These are phyloP conservation scores for Cicer bijugum DNA, from an alignment of 306 rosid species.

Conservation along the genomic window DNA sequence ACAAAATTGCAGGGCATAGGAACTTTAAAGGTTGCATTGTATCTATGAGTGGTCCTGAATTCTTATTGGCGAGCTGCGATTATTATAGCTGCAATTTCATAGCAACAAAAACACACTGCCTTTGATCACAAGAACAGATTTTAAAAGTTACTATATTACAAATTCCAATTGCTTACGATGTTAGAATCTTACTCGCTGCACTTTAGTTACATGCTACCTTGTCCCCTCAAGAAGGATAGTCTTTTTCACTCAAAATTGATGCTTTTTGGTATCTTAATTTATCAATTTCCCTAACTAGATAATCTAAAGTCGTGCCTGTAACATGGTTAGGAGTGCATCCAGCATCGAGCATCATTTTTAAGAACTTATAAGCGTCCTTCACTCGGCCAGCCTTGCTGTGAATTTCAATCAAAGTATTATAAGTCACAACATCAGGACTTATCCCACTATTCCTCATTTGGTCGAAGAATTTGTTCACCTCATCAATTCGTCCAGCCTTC, in stretches of 20 bases:
- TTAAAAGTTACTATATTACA: conserved; percentile 6
- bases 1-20: not conserved
- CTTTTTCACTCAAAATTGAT: conserved; percentile 60
- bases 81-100: conserved; percentile 1
- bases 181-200: not conserved
- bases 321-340: conserved; percentile 91
- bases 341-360: conserved; percentile 89
- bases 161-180: not conserved
- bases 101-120: not conserved
- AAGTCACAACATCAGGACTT: conserved; percentile 88
- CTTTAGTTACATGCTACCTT: not conserved
- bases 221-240: conserved; percentile 51
- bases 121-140: not conserved
- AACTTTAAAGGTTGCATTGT: not conserved
- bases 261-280: conserved; percentile 73
- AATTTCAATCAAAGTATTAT: conserved; percentile 88
- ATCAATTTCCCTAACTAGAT: conserved; percentile 88
- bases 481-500: conserved; percentile 78
- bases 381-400: conserved; percentile 83
- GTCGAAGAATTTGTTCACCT: conserved; percentile 72
- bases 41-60: not conserved
- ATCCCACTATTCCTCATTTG: conserved; percentile 82
- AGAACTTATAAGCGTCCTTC: conserved; percentile 81
- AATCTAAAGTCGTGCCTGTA: conserved; percentile 87
- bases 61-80: not conserved